phyloP scores from a whole-genome alignment of 345 rosid species.

The Eucalyptus albens region DNA sequence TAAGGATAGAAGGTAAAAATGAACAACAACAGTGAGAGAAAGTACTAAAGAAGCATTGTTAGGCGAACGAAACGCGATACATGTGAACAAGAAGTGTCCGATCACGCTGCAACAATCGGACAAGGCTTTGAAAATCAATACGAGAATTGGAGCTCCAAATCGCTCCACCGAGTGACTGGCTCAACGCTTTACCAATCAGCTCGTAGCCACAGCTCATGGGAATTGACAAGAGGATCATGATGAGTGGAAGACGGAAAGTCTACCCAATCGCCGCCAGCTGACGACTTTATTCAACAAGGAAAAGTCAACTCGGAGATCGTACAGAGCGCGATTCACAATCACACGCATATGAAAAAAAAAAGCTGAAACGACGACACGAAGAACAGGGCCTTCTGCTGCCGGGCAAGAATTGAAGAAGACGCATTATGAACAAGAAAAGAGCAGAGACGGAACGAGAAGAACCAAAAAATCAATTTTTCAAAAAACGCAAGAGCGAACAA shows the following conservation, averaged over 20 bases:
- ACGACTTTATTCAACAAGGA: neutral
- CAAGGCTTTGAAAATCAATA: neutral
- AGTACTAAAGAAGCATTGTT: neutral
- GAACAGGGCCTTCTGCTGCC: neutral
- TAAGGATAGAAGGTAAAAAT: neutral
- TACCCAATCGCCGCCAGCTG: neutral
- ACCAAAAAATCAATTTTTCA: neutral
- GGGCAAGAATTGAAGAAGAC: neutral
- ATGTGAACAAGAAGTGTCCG: neutral
- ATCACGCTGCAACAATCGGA: neutral
- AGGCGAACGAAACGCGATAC: neutral
- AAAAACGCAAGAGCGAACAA: neutral
- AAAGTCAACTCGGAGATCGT: neutral
- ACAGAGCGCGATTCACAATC: neutral
- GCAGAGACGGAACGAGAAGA: neutral
- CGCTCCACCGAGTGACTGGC: neutral
- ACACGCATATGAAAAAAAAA: neutral
- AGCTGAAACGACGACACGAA: neutral
- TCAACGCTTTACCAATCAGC: neutral
- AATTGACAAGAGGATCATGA: neutral
- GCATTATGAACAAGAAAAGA: neutral
- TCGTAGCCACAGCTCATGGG: neutral
- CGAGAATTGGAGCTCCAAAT: neutral
- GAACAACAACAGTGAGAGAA: neutral
- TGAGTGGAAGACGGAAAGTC: neutral